Conservation (phyloP, 2,329 filamentous ascomycete genomes). For the Clonostachys byssicola region DNA sequence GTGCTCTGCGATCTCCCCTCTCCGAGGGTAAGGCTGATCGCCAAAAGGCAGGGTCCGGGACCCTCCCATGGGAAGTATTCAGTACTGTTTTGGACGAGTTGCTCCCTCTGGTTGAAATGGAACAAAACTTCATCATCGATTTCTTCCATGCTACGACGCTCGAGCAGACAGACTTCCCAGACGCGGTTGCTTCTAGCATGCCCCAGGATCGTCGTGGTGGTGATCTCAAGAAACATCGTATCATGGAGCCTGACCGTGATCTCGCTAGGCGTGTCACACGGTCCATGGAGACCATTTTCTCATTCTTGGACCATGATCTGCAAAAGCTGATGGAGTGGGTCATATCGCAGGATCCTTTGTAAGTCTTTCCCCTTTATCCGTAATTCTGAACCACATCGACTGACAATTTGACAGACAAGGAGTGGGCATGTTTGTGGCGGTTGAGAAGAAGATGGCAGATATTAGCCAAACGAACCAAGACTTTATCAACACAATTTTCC, state of each 20-base stretch:
- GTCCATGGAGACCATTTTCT: conserved; percentile 85
- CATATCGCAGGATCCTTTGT: conserved; percentile 74
- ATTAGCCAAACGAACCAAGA: conserved; percentile 91
- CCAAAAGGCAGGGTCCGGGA: conserved; percentile 63
- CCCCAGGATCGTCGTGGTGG: conserved; percentile 68
- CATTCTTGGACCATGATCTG: conserved; percentile 75
- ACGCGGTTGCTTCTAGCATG: conserved; percentile 62
- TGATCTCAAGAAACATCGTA: conserved; percentile 68
- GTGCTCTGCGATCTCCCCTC: conserved; percentile 64
- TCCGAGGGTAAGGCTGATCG: conserved; percentile 48
- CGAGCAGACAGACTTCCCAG: conserved; percentile 76
- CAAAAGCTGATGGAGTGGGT: conserved; percentile 82
- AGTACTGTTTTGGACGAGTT: conserved; percentile 76
- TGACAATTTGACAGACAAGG: conserved; percentile 61
- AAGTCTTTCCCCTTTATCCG: conserved; percentile 32
- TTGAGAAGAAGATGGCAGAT: conserved; percentile 75
- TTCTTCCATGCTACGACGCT: conserved; percentile 94
- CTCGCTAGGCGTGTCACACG: conserved; percentile 81
- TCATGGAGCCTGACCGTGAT: conserved; percentile 84
- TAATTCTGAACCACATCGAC: not conserved
- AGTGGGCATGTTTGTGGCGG: conserved; percentile 75
- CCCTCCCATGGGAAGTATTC: conserved; percentile 79
- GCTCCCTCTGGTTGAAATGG: conserved; percentile 78
- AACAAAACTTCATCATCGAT: conserved; percentile 96
- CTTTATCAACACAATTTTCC: conserved; percentile 74